Evolutionary conservation across 2,329 filamentous ascomycete species (phyloP).

Genomic region (Onygena corvina): DNA sequence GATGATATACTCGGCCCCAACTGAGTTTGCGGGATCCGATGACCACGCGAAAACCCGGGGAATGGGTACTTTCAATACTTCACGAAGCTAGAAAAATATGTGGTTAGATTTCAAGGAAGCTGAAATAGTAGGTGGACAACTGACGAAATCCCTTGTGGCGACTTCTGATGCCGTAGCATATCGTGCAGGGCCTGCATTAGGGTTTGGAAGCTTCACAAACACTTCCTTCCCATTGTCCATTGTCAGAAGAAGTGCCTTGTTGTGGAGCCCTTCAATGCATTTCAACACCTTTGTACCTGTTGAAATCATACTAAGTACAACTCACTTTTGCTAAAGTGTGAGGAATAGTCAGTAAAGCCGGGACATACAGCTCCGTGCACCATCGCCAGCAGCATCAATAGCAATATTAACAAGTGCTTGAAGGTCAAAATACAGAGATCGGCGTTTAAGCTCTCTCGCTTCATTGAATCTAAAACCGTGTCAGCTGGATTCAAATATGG

Average conservation of each 20-base stretch:
- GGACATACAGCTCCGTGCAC: conserved; percentile 20
- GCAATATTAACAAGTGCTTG: conserved; percentile 20
- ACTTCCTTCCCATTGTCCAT: conserved; percentile 21
- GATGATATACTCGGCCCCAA: conserved; percentile 16
- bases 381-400: conserved; percentile 19
- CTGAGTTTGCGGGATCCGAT: conserved; percentile 13
- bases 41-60: conserved; percentile 13
- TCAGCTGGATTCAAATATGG: neutral
- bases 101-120: neutral
- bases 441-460: conserved; percentile 19
- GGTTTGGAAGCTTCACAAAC: conserved; percentile 23
- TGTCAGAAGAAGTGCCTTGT: conserved; percentile 27
- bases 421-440: conserved; percentile 23
- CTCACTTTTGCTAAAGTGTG: neutral
- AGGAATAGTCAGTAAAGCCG: neutral
- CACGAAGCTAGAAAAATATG: conserved; percentile 10
- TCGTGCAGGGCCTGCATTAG: conserved; percentile 19
- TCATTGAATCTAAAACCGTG: conserved; percentile 20
- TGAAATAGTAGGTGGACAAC: neutral
- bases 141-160: conserved; percentile 21
- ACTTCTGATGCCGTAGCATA: conserved; percentile 19
- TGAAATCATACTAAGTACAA: too few relatives aligned
- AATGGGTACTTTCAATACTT: conserved; percentile 14
- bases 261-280: conserved; percentile 25
- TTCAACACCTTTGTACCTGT: conserved; percentile 23